Evolutionary conservation across 1,139 yeast genomes (phyloP).

Genomic region (Wickerhamiella pararugosa): DNA sequence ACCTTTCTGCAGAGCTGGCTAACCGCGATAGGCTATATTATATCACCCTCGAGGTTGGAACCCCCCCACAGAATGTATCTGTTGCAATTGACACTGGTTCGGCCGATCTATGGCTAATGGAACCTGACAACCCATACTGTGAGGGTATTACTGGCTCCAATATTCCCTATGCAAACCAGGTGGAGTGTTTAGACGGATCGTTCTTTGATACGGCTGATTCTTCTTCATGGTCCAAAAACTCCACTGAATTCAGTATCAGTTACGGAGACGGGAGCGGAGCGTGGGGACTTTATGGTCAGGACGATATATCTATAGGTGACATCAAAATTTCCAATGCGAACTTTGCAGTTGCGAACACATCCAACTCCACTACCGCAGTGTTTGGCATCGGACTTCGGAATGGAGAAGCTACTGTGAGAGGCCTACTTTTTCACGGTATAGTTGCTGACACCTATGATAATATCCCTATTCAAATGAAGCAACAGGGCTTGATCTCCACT

Average conservation of each 20-base stretch:
- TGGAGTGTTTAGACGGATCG: slow-evolving; percentile 1
- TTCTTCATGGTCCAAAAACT: slow-evolving; percentile 6
- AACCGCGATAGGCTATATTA: too few species aligned
- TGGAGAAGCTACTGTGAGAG: slow-evolving; percentile 4
- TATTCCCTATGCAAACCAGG: background rate
- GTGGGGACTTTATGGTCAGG: slow-evolving; percentile 41
- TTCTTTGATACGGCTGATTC: slow-evolving; percentile 8
- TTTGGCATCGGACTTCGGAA: slow-evolving; percentile 20
- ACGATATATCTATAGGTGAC: slow-evolving; percentile 15
- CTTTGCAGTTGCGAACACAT: slow-evolving; percentile 21
- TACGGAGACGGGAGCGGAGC: slow-evolving; percentile 54
- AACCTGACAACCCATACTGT: background rate
- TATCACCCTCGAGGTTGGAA: slow-evolving; percentile 25
- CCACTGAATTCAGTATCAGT: slow-evolving; percentile 23
- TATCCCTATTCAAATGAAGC: slow-evolving; percentile 14
- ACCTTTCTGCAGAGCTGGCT: too few species aligned
- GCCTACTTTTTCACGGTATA: background rate
- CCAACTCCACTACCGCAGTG: slow-evolving; percentile 23
- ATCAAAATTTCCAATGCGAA: slow-evolving; percentile 7
- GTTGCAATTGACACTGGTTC: slow-evolving; percentile 33
- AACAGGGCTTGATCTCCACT: slow-evolving; percentile 13
- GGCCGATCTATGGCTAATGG: slow-evolving; percentile 29
- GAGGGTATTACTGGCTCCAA: too few species aligned
- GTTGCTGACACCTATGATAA: slow-evolving; percentile 9
- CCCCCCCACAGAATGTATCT: slow-evolving; percentile 25